Percentiles rank a stretch among this genome's conserved stretches.
phyloP scores from a whole-genome alignment of 2,329 filamentous ascomycete genomes.

The Botrytis byssoidea region DNA sequence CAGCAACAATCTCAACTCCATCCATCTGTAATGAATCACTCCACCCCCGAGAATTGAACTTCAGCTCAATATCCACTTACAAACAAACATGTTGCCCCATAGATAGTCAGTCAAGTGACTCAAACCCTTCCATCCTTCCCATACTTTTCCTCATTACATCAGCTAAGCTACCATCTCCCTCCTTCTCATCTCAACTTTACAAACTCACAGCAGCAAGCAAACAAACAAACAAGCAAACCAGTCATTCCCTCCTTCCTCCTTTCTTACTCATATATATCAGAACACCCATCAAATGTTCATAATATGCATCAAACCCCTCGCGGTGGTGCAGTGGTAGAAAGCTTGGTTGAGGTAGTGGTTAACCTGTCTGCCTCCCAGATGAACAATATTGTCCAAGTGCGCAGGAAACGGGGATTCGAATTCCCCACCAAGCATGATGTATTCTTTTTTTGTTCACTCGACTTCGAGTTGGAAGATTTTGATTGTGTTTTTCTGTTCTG shows the following conservation, averaged over 20 bases:
- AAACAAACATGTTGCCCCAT: neutral
- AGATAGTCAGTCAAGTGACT: neutral
- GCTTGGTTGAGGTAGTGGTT: conserved; percentile 23
- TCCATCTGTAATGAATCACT: neutral
- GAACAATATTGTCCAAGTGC: neutral
- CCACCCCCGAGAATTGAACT: neutral
- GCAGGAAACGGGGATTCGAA: conserved; percentile 22
- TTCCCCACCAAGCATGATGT: conserved; percentile 17
- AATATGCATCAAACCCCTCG: neutral
- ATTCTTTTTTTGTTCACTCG: neutral
- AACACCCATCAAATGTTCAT: neutral
- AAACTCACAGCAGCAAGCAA: neutral
- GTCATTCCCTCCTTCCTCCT: neutral
- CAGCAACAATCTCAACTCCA: neutral
- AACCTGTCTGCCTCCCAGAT: conserved; percentile 21
- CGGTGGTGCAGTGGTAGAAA: conserved; percentile 4
- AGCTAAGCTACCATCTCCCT: neutral
- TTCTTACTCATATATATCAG: neutral
- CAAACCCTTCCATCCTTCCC: neutral
- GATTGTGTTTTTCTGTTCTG: neutral
- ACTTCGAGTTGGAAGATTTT: too few species aligned
- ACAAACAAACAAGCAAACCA: neutral
- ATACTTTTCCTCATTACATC: neutral
- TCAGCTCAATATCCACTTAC: neutral
- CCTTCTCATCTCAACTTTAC: neutral